Conservation (phyloP, 2,329 filamentous ascomycete species). For the Aspergillus pseudoviridinutans region DNA sequence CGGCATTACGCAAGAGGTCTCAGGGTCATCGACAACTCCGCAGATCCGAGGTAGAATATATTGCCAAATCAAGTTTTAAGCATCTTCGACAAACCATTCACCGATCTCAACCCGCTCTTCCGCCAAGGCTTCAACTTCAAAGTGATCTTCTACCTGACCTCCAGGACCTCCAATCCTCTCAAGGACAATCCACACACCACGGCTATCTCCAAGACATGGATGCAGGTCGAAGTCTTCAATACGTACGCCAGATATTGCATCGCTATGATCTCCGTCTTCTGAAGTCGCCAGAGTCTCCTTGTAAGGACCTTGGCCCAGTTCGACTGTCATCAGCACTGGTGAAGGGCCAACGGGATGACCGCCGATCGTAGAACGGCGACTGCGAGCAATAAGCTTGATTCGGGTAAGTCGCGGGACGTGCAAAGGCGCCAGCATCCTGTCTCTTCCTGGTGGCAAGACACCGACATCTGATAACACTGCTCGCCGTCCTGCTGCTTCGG, state of each 20-base stretch:
- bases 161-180: conserved; percentile 67
- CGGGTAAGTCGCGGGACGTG: conserved; percentile 55
- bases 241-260: conserved; percentile 62
- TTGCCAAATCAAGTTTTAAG: conserved; percentile 9
- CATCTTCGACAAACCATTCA: conserved; percentile 37
- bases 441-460: conserved; percentile 51
- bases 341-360: conserved; percentile 38
- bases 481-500: conserved; percentile 72
- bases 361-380: conserved; percentile 40
- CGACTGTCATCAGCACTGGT: conserved; percentile 66
- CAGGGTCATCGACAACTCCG: neutral
- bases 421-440: conserved; percentile 53
- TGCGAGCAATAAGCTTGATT: conserved; percentile 54
- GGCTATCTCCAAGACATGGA: conserved; percentile 53
- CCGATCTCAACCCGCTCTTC: conserved; percentile 43
- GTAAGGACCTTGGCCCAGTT: conserved; percentile 68
- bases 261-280: conserved; percentile 70
- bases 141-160: conserved; percentile 46
- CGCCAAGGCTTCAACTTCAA: conserved; percentile 41
- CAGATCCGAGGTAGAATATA: neutral
- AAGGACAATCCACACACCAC: conserved; percentile 73
- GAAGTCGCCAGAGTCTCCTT: conserved; percentile 62
- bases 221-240: conserved; percentile 72
- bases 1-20: neutral
- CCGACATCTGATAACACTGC: conserved; percentile 46